Conservation (phyloP, 2,329 filamentous ascomycete genomes). For the Didymella arachidicola region DNA sequence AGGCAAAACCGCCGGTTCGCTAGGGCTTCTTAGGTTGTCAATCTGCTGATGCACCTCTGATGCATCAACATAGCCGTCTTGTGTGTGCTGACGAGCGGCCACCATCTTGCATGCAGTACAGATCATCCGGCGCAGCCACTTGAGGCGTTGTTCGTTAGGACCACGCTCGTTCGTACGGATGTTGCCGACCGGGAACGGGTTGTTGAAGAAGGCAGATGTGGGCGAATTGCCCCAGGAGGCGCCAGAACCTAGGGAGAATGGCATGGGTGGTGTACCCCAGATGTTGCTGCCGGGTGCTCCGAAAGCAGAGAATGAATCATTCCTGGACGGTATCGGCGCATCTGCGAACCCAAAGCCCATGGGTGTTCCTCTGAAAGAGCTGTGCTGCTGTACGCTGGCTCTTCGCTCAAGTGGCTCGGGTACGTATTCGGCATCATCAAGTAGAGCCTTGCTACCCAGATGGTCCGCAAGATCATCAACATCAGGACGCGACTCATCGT, state of each 20-base stretch:
- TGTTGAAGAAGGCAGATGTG: constrained; percentile 45
- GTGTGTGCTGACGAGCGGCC: constrained; percentile 54
- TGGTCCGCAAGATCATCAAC: constrained; percentile 79
- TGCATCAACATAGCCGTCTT: constrained; percentile 74
- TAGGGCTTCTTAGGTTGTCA: constrained; percentile 67
- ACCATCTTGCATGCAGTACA: constrained; percentile 78
- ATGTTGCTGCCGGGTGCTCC: constrained; percentile 45
- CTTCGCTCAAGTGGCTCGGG: constrained; percentile 70
- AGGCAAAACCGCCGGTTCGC: constrained; percentile 63
- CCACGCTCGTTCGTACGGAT: constrained; percentile 40
- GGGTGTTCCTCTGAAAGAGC: constrained; percentile 40
- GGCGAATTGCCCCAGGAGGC: constrained; percentile 53
- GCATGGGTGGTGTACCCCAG: constrained; percentile 54
- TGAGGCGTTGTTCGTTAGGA: constrained; percentile 39
- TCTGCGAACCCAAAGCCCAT: constrained; percentile 49
- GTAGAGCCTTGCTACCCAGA: constrained; percentile 86
- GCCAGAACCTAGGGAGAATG: constrained; percentile 50
- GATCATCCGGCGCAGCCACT: constrained; percentile 62
- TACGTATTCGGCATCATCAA: constrained; percentile 64
- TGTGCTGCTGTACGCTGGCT: constrained; percentile 49
- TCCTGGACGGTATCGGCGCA: constrained; percentile 38
- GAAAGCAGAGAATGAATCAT: constrained; percentile 47
- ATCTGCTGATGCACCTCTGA: constrained; percentile 69
- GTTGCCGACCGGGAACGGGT: constrained; percentile 39
- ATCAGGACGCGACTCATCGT: constrained; percentile 57